Conservation (phyloP, 352 stramenopile genomes). For the Phytophthora cryptogea region DNA sequence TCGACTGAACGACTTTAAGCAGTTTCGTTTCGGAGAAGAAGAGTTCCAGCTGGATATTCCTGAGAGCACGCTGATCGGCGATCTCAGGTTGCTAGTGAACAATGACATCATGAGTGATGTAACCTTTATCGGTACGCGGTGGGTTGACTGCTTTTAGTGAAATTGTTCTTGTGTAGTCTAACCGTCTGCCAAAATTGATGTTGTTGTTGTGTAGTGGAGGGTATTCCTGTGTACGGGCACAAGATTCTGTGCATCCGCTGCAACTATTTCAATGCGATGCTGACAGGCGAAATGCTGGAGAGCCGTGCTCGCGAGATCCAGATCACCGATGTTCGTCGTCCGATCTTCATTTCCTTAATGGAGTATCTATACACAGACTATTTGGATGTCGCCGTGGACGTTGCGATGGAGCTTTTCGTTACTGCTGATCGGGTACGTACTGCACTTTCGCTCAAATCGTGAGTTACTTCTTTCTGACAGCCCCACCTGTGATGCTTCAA, state of each 20-base stretch:
- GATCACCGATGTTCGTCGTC: conserved; percentile 91
- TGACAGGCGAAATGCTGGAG: conserved; percentile 92
- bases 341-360: conserved; percentile 94
- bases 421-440: conserved; percentile 80
- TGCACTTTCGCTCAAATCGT: not conserved
- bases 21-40: conserved; percentile 87
- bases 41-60: conserved; percentile 85
- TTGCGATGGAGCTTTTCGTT: conserved; percentile 95
- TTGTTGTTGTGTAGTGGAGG: conserved; percentile 62
- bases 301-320: conserved; percentile 88
- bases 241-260: conserved; percentile 94
- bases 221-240: conserved; percentile 85
- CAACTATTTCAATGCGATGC: conserved; percentile 93
- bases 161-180: not conserved
- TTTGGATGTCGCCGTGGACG: conserved; percentile 90
- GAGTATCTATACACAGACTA: conserved; percentile 97
- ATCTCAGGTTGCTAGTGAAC: conserved; percentile 80
- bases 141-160: not conserved
- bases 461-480: conserved; percentile 11
- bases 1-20: conserved; percentile 95
- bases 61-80: conserved; percentile 77
- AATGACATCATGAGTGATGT: conserved; percentile 89
- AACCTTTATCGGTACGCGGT: conserved; percentile 76
- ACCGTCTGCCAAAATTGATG: not conserved
- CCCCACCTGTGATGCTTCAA: conserved; percentile 6